phyloP scores from a whole-genome alignment of 192 early-diverging fungal species.

The Entrophospora sp. region DNA sequence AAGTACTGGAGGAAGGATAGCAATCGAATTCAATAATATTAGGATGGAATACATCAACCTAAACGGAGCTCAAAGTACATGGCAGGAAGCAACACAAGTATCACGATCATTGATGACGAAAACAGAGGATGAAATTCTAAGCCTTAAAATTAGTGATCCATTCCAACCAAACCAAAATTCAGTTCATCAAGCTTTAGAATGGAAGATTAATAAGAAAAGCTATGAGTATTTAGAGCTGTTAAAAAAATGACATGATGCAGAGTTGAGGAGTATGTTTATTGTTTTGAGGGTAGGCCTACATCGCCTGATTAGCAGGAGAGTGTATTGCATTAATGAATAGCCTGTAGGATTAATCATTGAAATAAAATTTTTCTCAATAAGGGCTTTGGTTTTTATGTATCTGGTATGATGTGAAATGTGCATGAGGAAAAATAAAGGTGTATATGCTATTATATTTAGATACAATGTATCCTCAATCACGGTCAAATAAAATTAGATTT shows the following conservation, averaged over 20 bases:
- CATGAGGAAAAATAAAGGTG: no score
- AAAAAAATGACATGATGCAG: not conserved
- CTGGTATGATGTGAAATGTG: no score
- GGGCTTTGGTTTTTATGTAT: no score
- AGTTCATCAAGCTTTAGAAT: constrained; percentile 3
- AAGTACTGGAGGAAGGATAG: not conserved
- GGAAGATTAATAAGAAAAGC: constrained; percentile 11
- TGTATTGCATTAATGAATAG: not conserved
- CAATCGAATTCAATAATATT: not conserved
- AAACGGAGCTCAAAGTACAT: not conserved
- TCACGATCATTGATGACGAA: not conserved
- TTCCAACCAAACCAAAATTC: not conserved
- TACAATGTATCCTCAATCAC: no score
- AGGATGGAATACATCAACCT: not conserved
- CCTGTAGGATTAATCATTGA: not conserved
- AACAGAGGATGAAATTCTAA: constrained; percentile 3
- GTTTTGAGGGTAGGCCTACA: not conserved
- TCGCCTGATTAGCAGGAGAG: constrained; percentile 3
- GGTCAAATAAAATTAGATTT: no score
- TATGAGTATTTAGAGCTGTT: not conserved
- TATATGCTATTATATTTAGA: no score
- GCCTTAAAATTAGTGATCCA: constrained; percentile 4
- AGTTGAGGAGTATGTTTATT: not conserved
- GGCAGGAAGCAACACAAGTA: not conserved
- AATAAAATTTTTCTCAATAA: no score